These are phyloP conservation scores for Penicillium taxi DNA, from an alignment of 495 filamentous ascomycete genomes.

Conservation along the genomic window DNA sequence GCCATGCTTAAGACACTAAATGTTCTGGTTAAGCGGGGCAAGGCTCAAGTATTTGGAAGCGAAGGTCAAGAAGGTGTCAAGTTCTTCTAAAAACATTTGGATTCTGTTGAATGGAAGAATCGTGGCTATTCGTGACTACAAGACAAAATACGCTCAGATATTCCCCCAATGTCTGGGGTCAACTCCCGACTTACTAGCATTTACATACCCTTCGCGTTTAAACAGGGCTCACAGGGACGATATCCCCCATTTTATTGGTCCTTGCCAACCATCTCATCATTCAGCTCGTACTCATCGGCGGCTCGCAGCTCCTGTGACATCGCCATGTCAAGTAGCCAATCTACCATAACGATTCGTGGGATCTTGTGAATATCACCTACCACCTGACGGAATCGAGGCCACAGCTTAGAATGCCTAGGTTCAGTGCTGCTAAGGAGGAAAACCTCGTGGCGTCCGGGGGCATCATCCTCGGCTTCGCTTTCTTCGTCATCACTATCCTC, in stretches of 20 bases:
- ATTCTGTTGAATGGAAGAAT: constrained; percentile 8
- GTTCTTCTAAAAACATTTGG: constrained; percentile 61
- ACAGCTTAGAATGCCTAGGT: constrained; percentile 61
- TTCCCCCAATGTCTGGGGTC: constrained; percentile 1
- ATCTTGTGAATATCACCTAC: constrained; percentile 61
- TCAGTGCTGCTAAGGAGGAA: constrained; percentile 64
- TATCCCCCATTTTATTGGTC: too few relatives aligned
- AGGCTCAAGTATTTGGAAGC: constrained; percentile 83
- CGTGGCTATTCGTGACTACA: constrained; percentile 25
- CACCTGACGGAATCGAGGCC: constrained; percentile 72
- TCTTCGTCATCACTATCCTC: constrained; percentile 42
- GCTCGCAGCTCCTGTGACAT: constrained; percentile 73
- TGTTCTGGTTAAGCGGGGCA: constrained; percentile 77
- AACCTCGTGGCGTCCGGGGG: constrained; percentile 57
- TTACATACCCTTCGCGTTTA: constrained; percentile 8
- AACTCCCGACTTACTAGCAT: constrained; percentile 10
- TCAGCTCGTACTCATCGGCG: constrained; percentile 52
- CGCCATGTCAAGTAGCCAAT: constrained; percentile 84
- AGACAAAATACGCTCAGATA: constrained; percentile 17
- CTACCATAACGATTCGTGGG: constrained; percentile 66
- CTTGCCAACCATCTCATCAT: constrained; percentile 26
- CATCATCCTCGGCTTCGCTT: constrained; percentile 44
- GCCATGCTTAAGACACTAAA: constrained; percentile 69
- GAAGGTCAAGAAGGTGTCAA: constrained; percentile 88
- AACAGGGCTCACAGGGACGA: too few relatives aligned